Evolutionary conservation across 768 basidiomycete genomes (phyloP).

Genomic region (Panaeolus cyanescens): DNA sequence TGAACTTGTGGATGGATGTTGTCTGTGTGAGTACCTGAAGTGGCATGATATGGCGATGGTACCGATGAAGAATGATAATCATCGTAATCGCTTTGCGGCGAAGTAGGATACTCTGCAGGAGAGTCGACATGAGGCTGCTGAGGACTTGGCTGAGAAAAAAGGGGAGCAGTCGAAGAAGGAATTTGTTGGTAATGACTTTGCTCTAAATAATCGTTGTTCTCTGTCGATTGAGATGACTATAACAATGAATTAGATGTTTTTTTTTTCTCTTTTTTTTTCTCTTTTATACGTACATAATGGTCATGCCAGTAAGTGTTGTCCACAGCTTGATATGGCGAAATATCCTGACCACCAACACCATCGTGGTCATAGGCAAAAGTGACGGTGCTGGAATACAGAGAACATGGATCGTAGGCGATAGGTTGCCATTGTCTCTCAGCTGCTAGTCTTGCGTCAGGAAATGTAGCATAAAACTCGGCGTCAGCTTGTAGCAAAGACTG

Average conservation of each 20-base stretch:
- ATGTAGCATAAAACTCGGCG: constrained; percentile 38
- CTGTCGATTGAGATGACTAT: neutral
- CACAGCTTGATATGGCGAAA: neutral
- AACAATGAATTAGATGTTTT: neutral
- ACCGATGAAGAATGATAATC: neutral
- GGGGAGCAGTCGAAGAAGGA: neutral
- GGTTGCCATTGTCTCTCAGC: constrained; percentile 7
- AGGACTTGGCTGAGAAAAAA: neutral
- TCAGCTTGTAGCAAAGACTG: constrained; percentile 38
- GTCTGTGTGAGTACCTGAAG: neutral
- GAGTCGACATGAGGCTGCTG: constrained; percentile 1
- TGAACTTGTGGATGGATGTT: neutral
- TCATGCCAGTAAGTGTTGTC: neutral
- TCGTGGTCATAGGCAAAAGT: neutral
- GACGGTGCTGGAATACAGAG: neutral
- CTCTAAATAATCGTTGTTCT: neutral
- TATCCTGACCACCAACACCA: neutral
- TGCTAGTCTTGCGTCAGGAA: constrained; percentile 34
- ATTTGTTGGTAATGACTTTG: neutral
- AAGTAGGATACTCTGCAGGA: neutral
- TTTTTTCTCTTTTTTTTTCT: too few relatives aligned
- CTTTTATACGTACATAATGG: neutral
- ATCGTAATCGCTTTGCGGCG: constrained; percentile 1
- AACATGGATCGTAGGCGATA: neutral
- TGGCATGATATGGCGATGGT: constrained; percentile 4